Conservation (phyloP, 1,284 basidiomycete species). For the Apiotrichum domesticum region DNA sequence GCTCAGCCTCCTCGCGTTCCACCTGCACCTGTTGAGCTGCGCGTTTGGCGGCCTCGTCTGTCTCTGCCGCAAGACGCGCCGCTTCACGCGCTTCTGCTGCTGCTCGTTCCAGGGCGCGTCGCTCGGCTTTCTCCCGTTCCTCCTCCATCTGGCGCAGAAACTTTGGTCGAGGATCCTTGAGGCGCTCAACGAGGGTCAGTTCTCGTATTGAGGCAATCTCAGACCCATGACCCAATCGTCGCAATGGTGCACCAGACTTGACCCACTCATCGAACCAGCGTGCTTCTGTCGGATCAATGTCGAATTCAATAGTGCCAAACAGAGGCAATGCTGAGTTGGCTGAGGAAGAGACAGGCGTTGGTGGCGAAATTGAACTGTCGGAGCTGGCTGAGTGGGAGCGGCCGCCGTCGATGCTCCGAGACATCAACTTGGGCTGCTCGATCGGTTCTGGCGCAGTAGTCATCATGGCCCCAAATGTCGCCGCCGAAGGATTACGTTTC, state of each 20-base stretch:
- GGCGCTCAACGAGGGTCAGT: constrained; percentile 28
- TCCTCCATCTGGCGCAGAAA: constrained; percentile 29
- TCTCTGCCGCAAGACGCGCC: not conserved
- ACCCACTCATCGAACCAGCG: constrained; percentile 37
- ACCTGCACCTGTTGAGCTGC: not conserved
- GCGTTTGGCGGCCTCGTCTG: not conserved
- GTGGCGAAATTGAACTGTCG: constrained; percentile 16
- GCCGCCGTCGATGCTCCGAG: not conserved
- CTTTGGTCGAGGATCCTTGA: constrained; percentile 24
- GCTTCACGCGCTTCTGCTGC: not conserved
- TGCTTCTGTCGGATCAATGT: constrained; percentile 37
- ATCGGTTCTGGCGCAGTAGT: not conserved
- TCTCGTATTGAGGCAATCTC: constrained; percentile 21
- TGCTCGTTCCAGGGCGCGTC: not conserved
- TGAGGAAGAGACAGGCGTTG: constrained; percentile 19
- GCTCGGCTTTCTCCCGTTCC: constrained; percentile 3
- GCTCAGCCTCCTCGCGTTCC: not conserved
- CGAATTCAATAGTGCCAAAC: constrained; percentile 45
- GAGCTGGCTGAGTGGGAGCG: constrained; percentile 7
- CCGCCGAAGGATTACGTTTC: not conserved
- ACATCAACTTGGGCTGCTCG: not conserved
- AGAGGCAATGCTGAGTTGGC: constrained; percentile 17
- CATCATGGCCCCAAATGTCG: constrained; percentile 2
- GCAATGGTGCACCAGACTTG: constrained; percentile 12
- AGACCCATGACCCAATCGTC: constrained; percentile 9